These are phyloP conservation scores for Sarcomyxa edulis DNA, from an alignment of 768 basidiomycete genomes.

Conservation along the genomic window DNA sequence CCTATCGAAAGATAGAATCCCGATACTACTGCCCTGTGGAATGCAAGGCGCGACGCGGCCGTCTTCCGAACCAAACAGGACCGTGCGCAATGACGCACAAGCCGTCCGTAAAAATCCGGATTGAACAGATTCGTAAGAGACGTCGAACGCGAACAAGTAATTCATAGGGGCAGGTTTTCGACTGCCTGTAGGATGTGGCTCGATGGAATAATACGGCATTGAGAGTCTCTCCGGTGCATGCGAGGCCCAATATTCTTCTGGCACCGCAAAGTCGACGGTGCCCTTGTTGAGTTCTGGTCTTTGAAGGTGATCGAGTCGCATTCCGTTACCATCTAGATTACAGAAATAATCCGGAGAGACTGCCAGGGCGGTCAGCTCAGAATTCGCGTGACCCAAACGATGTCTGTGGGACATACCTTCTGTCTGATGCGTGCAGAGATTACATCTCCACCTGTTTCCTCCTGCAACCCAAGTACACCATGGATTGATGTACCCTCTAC, in stretches of 20 bases:
- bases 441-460: slow-evolving; percentile 87
- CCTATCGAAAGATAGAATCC: slow-evolving; percentile 78
- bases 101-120: slow-evolving; percentile 68
- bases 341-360: slow-evolving; percentile 82
- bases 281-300: slow-evolving; percentile 88
- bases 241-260: slow-evolving; percentile 81
- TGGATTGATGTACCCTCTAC: slow-evolving; percentile 89
- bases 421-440: slow-evolving; percentile 82
- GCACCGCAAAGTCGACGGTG: slow-evolving; percentile 85
- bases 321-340: slow-evolving; percentile 70
- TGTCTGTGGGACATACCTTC: slow-evolving; percentile 60
- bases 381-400: slow-evolving; percentile 3
- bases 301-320: slow-evolving; percentile 74
- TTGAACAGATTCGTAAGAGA: slow-evolving; percentile 60
- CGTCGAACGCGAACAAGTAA: slow-evolving; percentile 85
- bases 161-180: slow-evolving; percentile 62
- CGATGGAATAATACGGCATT: slow-evolving; percentile 47
- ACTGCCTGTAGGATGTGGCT: slow-evolving; percentile 38
- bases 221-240: slow-evolving; percentile 52
- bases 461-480: slow-evolving; percentile 86
- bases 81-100: slow-evolving; percentile 54
- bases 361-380: slow-evolving; percentile 22
- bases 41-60: slow-evolving; percentile 43
- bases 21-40: slow-evolving; percentile 52
- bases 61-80: slow-evolving; percentile 59